Percentiles rank a stretch among this genome's conserved stretches.
Conservation (phyloP, 2,329 filamentous ascomycete genomes). For the Neofusicoccum sp. region DNA sequence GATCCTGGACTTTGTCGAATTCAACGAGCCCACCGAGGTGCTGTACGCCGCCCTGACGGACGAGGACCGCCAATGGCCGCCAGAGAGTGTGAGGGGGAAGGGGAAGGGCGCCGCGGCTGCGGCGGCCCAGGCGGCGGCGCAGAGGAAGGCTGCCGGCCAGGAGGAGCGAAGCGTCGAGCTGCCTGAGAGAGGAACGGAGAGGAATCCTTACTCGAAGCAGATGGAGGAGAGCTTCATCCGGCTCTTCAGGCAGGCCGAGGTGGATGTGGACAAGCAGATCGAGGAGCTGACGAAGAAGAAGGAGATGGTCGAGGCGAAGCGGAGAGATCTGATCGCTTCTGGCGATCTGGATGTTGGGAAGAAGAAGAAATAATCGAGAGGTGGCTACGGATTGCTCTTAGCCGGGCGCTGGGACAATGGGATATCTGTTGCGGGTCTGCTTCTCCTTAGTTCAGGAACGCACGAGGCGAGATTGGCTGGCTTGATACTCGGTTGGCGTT, state of each 20-base stretch:
- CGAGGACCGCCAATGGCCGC: constrained; percentile 60
- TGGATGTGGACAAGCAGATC: constrained; percentile 20
- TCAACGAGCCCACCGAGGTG: constrained; percentile 93
- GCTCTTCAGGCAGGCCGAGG: constrained; percentile 19
- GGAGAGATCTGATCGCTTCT: constrained; percentile 8
- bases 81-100: constrained; percentile 53
- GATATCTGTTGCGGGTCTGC: no score
- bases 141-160: not conserved
- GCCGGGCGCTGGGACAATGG: not conserved
- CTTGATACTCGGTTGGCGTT: no score
- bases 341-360: constrained; percentile 20
- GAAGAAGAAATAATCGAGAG: constrained; percentile 11
- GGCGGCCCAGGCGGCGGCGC: not conserved
- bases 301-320: constrained; percentile 13
- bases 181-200: constrained; percentile 15
- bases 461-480: no score
- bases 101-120: constrained; percentile 41
- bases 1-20: constrained; percentile 91
- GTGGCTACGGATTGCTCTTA: not conserved
- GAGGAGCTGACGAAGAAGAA: constrained; percentile 18
- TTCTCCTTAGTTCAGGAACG: no score
- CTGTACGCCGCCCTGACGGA: constrained; percentile 86
- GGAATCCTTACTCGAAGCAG: constrained; percentile 19
- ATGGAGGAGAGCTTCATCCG: constrained; percentile 22
- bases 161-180: constrained; percentile 20